Evolutionary conservation across 2,329 filamentous ascomycete species (phyloP), one percentile per base, ranked within the genome.

Genomic region (Arthrinium puccinioides): DNA sequence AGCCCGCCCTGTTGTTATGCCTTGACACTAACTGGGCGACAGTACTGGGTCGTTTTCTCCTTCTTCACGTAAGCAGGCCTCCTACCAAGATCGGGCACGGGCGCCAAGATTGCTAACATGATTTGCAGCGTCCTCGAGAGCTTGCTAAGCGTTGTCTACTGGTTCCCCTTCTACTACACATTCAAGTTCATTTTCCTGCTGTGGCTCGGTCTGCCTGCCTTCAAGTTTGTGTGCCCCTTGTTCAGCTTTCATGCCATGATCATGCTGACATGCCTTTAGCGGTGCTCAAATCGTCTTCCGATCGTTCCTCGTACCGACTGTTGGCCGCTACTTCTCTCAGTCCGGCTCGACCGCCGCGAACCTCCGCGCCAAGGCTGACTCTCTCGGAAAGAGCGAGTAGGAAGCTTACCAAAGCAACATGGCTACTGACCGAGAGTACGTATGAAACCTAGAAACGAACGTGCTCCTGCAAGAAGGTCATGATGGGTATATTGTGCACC

Each of bases 141-240:
- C 63, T 74, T 84, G 44, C 67, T 94, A 56, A 88, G 76, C 66
- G 84, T 87, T 46, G 84, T 90, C 46, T 92, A 92, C 76, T 94
- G 86, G 86, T 87, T 94, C 73, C 84, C 92, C 60, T 98, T 98
- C 74, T 98, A 98, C 84, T 98, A 87, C 70, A 90, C 89, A 61
- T 97, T 98, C 84, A 98, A 98, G 79, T 96, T 98, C 61, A 72
- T 94, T 60, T 84, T 97, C 63, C 76, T 97, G 55, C 82, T 98
- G 63, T 98, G 92, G 92, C 88, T 98, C 70, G 82, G 90, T 53
- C 87, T 98, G 57, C 92, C 92, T 63, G 77, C 86, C 65, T 96
- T 94, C 73, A 82, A 61, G 83, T 70, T 33, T 23, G 40, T 20
- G 19, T 28, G n/a, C 19, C 36, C 14, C 18, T 38, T 28, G 8